Base-by-base conservation (phyloP, 139 green algal species). In the Spirogloea muscicola region DNA sequence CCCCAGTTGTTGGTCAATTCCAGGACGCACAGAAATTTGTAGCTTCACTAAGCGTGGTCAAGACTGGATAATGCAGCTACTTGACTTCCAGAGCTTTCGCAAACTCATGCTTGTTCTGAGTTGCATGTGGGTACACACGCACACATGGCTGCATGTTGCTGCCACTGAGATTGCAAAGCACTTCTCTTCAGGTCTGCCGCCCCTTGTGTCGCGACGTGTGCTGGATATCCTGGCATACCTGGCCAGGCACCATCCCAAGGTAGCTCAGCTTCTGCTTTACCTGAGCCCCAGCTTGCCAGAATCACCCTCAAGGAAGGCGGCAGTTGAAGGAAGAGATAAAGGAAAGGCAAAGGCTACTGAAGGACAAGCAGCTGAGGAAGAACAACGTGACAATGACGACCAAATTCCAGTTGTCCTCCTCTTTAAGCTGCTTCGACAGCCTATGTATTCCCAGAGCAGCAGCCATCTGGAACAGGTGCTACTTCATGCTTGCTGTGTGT, bases 201-300 rank as follows among this genome's bases (percentile, higher is more conserved):
- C 85, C 5, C 31, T 81, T 2, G 51, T 91, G 57, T 78, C 86
- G 1, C 58, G 84, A 1, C 82, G 86, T 0, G 80, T 90, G 42
- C 82, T 96, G 52, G 90, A 95, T 40, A 79, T 88, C 41, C 59
- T 91, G 29, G 69, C 76, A 13, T 88, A 90, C 70, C 74, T 96
- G 29, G 76, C 84, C 0, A 74, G 83, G 51, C 80, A 91, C 65
- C 74, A 77, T 25, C 43, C 36, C 38, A 58, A 64, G 7, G 82
- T 92, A 7, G 79, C 90, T 0, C 72, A 82, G 38, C 72, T 83
- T 34, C 62, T 95, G 58, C 66, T 92, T 25, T 80, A 68, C 60
- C 33, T 74, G 57, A 72, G 58, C 31, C 65, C 34, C 7, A n/a
- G 55, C 10, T 64, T 18, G 38, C 29, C 59, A 66, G 29, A 16